Percentiles rank a stretch among this genome's conserved stretches.
These are phyloP conservation scores for Diaporthe amygdali DNA, from an alignment of 2,329 filamentous ascomycete species.

Conservation along the genomic window DNA sequence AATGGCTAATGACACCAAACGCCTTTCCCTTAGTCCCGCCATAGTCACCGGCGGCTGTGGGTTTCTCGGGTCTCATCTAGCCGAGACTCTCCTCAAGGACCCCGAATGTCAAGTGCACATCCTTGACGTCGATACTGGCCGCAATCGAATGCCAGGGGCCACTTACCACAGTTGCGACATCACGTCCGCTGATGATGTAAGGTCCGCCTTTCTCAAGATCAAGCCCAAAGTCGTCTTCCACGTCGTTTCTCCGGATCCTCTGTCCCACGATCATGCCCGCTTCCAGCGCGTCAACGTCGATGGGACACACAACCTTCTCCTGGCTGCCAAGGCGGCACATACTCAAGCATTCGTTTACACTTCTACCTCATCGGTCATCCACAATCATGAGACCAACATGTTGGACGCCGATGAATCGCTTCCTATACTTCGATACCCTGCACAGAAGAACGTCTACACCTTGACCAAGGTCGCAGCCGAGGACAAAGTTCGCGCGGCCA, in stretches of 20 bases:
- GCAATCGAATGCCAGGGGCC: conserved; percentile 23
- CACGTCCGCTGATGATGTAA: not conserved
- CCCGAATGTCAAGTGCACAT: conserved; percentile 21
- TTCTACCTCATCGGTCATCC: conserved; percentile 29
- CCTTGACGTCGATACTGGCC: conserved; percentile 21
- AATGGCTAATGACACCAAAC: not conserved
- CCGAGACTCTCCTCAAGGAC: conserved; percentile 21
- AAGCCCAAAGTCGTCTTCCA: conserved; percentile 27
- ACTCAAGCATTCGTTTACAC: conserved; percentile 30
- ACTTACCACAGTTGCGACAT: conserved; percentile 27
- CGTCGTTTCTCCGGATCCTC: conserved; percentile 27
- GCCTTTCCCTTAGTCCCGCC: conserved; percentile 21
- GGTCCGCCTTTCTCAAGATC: conserved; percentile 1
- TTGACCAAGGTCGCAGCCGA: conserved; percentile 1
- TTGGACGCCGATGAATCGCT: conserved; percentile 27
- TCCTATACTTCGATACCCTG: not conserved
- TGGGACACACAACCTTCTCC: conserved; percentile 27
- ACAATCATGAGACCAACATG: conserved; percentile 27
- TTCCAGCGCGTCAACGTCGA: conserved; percentile 28
- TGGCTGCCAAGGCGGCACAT: conserved; percentile 1
- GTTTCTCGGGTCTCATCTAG: conserved; percentile 28
- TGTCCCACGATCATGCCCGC: conserved; percentile 17
- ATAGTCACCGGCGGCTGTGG: conserved; percentile 28
- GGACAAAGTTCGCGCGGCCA: not conserved
- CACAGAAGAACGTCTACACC: not conserved